Percentiles rank a stretch among this genome's conserved stretches.
These are phyloP conservation scores for Iris macrosiphon DNA, from an alignment of 106 monocot species.

Conservation along the genomic window DNA sequence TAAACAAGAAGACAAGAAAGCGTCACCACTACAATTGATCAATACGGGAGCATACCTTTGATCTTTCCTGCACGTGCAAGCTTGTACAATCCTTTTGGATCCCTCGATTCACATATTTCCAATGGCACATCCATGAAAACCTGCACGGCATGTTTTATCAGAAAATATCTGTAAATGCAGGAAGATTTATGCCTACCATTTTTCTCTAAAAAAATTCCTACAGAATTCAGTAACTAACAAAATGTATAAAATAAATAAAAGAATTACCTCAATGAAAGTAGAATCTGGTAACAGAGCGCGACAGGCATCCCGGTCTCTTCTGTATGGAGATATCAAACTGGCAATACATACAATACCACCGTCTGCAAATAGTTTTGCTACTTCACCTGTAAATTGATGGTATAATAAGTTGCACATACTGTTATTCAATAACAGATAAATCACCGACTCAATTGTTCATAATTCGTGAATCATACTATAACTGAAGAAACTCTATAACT, in stretches of 20 bases:
- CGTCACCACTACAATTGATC: neutral
- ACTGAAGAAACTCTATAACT: too few relatives aligned
- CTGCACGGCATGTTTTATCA: conserved; percentile 13
- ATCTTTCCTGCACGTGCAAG: conserved; percentile 87
- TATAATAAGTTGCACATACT: too few relatives aligned
- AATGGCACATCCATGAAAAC: conserved; percentile 81
- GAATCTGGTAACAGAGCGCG: conserved; percentile 64
- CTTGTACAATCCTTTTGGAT: conserved; percentile 88
- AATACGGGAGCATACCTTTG: conserved; percentile 44
- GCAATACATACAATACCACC: conserved; percentile 92
- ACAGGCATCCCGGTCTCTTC: conserved; percentile 78
- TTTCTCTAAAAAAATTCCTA: too few relatives aligned
- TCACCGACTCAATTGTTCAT: too few relatives aligned
- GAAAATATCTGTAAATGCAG: neutral
- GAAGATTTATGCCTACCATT: too few relatives aligned
- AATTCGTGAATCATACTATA: too few relatives aligned
- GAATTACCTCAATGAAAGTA: conserved; percentile 70
- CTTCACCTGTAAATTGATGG: conserved; percentile 76
- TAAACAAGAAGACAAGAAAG: neutral
- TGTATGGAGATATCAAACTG: conserved; percentile 92
- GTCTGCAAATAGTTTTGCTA: conserved; percentile 96
- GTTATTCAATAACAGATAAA: too few relatives aligned
- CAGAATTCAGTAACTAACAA: too few relatives aligned
- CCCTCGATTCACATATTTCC: conserved; percentile 83
- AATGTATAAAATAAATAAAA: conserved; percentile 1